Conservation (phyloP, 208 protist genomes). For the Porcisia hertigi region DNA sequence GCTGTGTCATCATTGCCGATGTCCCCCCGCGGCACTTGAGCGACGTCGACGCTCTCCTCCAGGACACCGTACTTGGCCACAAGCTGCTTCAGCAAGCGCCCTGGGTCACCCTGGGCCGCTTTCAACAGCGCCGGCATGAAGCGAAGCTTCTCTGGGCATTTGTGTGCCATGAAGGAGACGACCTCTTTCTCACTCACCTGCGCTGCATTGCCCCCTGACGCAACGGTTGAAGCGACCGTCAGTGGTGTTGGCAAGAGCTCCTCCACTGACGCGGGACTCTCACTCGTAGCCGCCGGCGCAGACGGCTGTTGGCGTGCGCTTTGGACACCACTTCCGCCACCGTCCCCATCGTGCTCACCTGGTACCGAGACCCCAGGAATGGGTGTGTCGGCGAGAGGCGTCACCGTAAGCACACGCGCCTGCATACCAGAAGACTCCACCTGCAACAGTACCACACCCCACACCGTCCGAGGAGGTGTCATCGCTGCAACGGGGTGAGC, state of each 20-base stretch:
- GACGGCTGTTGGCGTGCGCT: too few relatives aligned
- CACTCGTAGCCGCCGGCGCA: not conserved
- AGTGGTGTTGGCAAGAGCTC: not conserved
- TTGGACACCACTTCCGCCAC: not conserved
- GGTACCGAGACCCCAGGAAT: slow-evolving; percentile 8
- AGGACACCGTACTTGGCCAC: slow-evolving; percentile 53
- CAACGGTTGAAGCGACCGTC: not conserved
- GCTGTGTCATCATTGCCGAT: not conserved
- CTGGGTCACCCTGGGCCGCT: slow-evolving; percentile 42
- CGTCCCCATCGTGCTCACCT: not conserved
- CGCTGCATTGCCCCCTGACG: not conserved
- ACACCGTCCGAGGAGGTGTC: slow-evolving; percentile 16
- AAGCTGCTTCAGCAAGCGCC: slow-evolving; percentile 45
- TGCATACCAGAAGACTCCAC: slow-evolving; percentile 30
- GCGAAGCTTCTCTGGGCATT: slow-evolving; percentile 64
- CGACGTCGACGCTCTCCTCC: slow-evolving; percentile 10
- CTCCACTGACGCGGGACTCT: not conserved
- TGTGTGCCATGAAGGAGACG: slow-evolving; percentile 38
- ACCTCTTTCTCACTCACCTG: slow-evolving; percentile 30
- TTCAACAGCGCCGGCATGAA: slow-evolving; percentile 55
- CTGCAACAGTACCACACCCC: slow-evolving; percentile 32
- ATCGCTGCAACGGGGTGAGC: too few relatives aligned
- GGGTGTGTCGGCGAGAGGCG: slow-evolving; percentile 16
- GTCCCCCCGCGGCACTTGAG: not conserved
- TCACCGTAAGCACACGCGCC: slow-evolving; percentile 29